Evolutionary conservation across 2,329 filamentous ascomycete genomes (phyloP), one percentile per base, ranked within the genome.

Genomic region (Trichoderma guizhouense): DNA sequence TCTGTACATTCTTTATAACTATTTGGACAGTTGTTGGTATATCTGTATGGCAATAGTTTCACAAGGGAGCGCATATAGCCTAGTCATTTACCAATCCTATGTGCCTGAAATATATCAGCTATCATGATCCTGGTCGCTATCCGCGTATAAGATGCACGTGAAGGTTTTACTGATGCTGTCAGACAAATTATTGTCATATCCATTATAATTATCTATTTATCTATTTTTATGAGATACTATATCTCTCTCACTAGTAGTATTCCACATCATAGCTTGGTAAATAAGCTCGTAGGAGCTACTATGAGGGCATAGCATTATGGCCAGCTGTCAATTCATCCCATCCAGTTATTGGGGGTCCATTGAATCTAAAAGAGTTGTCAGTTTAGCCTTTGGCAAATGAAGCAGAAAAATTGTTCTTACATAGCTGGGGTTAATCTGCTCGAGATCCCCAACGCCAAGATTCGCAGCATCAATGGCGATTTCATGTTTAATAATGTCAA

Each of bases 401-500:
- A 51, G 24, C 8, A 51, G 24, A 12, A 32, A 18, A 4, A n/a
- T 7, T 6, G 15, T n/a, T 51, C 61, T 30, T 21, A 64, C 61
- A 43, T 64, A 64, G 61, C 36, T 64, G 6, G 61, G 3, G n/a
- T 63, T 39, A 30, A 84, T 80, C 73, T 80, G 76, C 69, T 81
- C 77, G 64, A 84, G 72, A 72, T 83, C 78, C 7, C 77, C 74
- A 6, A 84, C 79, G 66, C 83, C 83, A n/a, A 84, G 75, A 78
- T 84, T 84, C 12, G 79, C 82, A 14, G 82, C 82, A 72, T 84
- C 83, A 69, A 83, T 79, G 39, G 79, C 77, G 69, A 88, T 79
- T 80, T 88, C 86, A 71, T 83, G 80, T 81, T 85, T 86, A 74
- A 88, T 78, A 12, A 88, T 80, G 9, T 78, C 57, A 60, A 83